Conservation (phyloP, 2,329 filamentous ascomycete genomes). For the Xylaria digitata region DNA sequence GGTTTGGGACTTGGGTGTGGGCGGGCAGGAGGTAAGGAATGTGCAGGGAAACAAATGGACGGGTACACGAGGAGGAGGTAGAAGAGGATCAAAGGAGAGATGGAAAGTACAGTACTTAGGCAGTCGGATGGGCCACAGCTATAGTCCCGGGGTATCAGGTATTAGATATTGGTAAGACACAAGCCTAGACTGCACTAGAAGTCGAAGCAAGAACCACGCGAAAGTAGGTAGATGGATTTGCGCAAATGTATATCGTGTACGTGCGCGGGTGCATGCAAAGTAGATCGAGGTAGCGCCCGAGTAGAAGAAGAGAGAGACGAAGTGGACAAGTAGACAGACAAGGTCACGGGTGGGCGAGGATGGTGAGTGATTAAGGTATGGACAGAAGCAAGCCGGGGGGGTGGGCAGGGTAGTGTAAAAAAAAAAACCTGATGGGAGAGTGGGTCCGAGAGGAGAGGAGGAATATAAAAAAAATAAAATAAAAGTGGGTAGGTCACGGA, state of each 20-base stretch:
- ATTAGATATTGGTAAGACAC: constrained; percentile 33
- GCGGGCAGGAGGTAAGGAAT: constrained; percentile 32
- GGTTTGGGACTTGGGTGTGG: constrained; percentile 11
- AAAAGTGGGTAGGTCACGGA: constrained; percentile 21
- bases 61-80: constrained; percentile 33
- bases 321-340: constrained; percentile 42
- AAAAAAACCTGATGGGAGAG: constrained; percentile 22
- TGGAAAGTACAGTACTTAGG: constrained; percentile 33
- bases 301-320: constrained; percentile 38
- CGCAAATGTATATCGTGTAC: constrained; percentile 36
- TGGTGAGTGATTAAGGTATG: constrained; percentile 35
- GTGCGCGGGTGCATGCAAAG: constrained; percentile 41
- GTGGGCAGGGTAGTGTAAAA: constrained; percentile 25
- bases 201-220: constrained; percentile 4
- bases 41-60: constrained; percentile 31
- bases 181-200: constrained; percentile 5
- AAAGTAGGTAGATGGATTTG: constrained; percentile 28
- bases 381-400: constrained; percentile 31
- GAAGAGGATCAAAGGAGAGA: constrained; percentile 22
- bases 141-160: constrained; percentile 12
- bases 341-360: constrained; percentile 37
- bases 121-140: constrained; percentile 26
- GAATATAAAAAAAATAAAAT: constrained; percentile 29
- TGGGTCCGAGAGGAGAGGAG: constrained; percentile 11
- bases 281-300: constrained; percentile 42